Base-by-base conservation (phyloP, 2,329 filamentous ascomycete species). In the Gaeumannomyces sp. region DNA sequence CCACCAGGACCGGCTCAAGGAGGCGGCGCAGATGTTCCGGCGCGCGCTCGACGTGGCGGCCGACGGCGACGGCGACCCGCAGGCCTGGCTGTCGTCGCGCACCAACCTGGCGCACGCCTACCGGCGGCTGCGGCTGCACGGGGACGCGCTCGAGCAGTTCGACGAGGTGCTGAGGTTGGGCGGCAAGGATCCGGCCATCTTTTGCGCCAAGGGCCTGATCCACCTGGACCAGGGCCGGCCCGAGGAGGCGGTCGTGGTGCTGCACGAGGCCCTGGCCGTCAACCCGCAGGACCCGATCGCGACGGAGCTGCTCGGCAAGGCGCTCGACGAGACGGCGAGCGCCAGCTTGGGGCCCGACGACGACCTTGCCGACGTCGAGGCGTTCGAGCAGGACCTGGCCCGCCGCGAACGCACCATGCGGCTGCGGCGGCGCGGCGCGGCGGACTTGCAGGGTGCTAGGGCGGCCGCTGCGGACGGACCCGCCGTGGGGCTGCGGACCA, bases 61-160 rank as follows among this genome's bases (percentile, higher is more conserved):
- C 4, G 89, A 94, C 53, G 92, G 96, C 67, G 89, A 92, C 67
- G 90, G 91, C 64, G 92, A 96, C 67, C 87, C 91, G 0, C 85
- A 87, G 61, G 91, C 94, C 1, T 96, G 91, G 88, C 80, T 97
- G 3, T 86, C 92, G 2, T 93, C 91, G 0, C 86, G 93, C 56
- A 91, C 91, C 4, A 99, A 99, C 71, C 83, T 99, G 22, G 96
- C 89, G 0, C 95, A 99, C 73, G 90, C 94, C 0, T 89, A 93
- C 68, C 87, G 95, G 64, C 88, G 92, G 25, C 78, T 90, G 64
- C 84, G 88, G 1, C 81, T 86, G 65, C 87, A 89, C 69, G 83
- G 88, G 35, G 86, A 90, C 64, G 90, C 94, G 0, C 82, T 98
- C 14, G 83, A 81, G 1, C 86, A 94, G 72, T 98, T 97, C 71